Evolutionary conservation across 2,329 filamentous ascomycete genomes (phyloP), one percentile per base, ranked within the genome.

Genomic region (Aspergillus ochraceus): DNA sequence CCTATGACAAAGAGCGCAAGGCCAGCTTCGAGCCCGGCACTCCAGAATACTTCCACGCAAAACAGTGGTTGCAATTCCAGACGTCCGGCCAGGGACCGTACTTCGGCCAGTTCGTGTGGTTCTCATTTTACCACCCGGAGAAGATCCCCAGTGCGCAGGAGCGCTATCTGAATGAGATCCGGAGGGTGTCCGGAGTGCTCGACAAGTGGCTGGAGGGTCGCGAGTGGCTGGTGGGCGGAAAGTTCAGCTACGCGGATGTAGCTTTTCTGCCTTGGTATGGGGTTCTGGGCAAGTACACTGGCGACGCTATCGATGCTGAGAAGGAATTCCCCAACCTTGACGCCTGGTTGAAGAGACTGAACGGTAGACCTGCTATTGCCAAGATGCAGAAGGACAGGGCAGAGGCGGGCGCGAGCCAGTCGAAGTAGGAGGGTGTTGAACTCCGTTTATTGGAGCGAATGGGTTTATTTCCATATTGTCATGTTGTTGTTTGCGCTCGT

Each of bases 51-150:
- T 77, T 75, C 60, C 69, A 73, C 2, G 73, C 75, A 4, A 76
- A 76, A 60, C 78, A 80, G 46, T 82, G 77, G 75, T 73, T 82
- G 4, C 75, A 74, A 65, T 81, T 76, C 68, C 79, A 83, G 67
- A 69, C 70, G 46, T 73, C 74, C 2, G 80, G 80, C 8, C 80
- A 83, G 62, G 80, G 80, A 1, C 80, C 80, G 0, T 83, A 82
- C 65, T 82, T 75, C 59, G 81, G 81, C 14, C 80, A 83, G 65
- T 70, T 69, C 0, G 71, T 68, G 29, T 83, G 79, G 79, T 82
- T 80, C 68, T 66, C 50, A 9, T 26, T 55, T 9, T 78, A 75
- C 58, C 76, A 82, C 66, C 69, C 68, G 0, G 79, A 83, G 58
- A 77, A 77, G 61, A 36, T 81, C 20, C 71, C 68, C 0, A 76